phyloP scores from a whole-genome alignment of 2,329 filamentous ascomycete species.

The Cucurbitaria berberidis region DNA sequence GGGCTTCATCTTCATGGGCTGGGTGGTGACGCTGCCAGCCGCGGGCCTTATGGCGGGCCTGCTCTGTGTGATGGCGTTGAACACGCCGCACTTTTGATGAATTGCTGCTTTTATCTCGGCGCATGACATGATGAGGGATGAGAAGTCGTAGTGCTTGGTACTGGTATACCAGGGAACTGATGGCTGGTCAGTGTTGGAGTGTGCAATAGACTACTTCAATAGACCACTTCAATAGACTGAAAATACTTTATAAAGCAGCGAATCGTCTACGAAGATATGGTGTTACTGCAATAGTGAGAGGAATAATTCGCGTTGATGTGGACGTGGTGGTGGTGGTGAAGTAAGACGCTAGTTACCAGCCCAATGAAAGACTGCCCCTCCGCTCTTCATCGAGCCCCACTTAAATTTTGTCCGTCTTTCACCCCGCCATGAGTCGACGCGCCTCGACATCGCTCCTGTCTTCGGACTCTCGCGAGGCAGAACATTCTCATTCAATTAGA shows the following conservation, averaged over 20 bases:
- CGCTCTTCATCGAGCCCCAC: constrained; percentile 10
- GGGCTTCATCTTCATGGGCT: constrained; percentile 50
- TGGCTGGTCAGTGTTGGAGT: neutral
- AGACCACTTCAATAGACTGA: too few relatives aligned
- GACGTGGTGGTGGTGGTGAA: neutral
- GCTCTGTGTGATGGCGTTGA: constrained; percentile 51
- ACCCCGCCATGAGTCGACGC: constrained; percentile 14
- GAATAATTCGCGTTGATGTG: too few relatives aligned
- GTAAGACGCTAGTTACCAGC: neutral
- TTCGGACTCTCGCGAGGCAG: constrained; percentile 23
- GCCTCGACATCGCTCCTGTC: constrained; percentile 17
- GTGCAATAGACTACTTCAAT: neutral
- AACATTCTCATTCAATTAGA: constrained; percentile 14
- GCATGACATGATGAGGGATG: neutral
- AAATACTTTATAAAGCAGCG: too few relatives aligned
- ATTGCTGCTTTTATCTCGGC: neutral
- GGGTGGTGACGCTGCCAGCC: constrained; percentile 52
- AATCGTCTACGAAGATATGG: too few relatives aligned
- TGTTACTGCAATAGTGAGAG: too few relatives aligned
- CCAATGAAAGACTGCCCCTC: neutral
- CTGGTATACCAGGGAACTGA: neutral
- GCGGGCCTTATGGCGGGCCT: constrained; percentile 51
- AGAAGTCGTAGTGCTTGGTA: neutral
- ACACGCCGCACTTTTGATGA: constrained; percentile 48
- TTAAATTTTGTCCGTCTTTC: constrained; percentile 17